Base-by-base conservation (phyloP, 495 filamentous ascomycete genomes). In the Talaromyces adpressus region DNA sequence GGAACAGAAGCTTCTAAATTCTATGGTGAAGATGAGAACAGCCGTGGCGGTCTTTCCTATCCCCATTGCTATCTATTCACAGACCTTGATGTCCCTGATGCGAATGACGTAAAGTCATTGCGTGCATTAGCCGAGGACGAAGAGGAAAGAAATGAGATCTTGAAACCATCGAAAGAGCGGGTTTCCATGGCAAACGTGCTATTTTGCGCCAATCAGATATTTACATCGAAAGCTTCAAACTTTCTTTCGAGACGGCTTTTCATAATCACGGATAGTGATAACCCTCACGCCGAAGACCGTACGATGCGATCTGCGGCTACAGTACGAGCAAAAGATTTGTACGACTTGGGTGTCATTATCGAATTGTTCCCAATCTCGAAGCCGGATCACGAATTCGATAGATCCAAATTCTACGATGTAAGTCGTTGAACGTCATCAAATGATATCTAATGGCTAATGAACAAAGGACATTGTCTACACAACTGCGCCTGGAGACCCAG, bases 141-240 rank as follows among this genome's bases (percentile, higher is more conserved):
- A 64, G 84, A 83, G 11, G 84, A 89, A 36, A 76, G 77, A 1
- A 61, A 69, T 9, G 76, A 88, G 22, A 73, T 97, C 2, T 75
- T 97, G 6, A 77, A 85, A 0, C 87, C 92, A 7, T 84, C 89
- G 0, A 73, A 85, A 9, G 85, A 93, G 68, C 81, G 77, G 3
- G 87, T 90, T 7, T 84, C 87, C 6, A 96, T 99, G 90, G 85
- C 91, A 20, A 95, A 93, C 70, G 83, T 99, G 2, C 79, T 99
- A 1, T 98, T 97, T 71, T 93, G 93, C 70, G 92, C 90, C 52
- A 98, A 98, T 67, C 92, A 97, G 66, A 91, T 98, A 41, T 97
- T 99, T 73, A 95, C 94, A 2, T 97, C 90, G 2, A 96, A 89
- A 70, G 92, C 95, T 0, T 87, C 94, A 16, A 98, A 97, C 68